Conservation (phyloP, 306 rosid species). For the Macrotyloma uniflorum region DNA sequence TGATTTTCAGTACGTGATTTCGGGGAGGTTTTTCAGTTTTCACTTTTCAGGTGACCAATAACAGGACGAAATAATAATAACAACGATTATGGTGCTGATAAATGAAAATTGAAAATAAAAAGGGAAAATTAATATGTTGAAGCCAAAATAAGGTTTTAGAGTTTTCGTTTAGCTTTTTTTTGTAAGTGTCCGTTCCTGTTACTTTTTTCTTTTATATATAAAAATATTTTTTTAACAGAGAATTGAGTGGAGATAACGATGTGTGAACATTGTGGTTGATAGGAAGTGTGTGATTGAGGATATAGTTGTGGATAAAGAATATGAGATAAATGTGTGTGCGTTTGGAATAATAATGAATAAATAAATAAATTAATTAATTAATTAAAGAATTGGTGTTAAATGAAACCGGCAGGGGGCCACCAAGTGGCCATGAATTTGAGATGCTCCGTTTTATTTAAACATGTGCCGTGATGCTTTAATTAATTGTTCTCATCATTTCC, state of each 20-base stretch:
- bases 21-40: slow-evolving; percentile 35
- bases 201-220: background rate
- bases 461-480: slow-evolving; percentile 35
- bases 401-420: slow-evolving; percentile 27
- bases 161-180: background rate
- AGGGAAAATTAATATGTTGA: background rate
- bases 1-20: slow-evolving; percentile 37
- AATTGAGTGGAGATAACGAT: slow-evolving; percentile 28
- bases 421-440: slow-evolving; percentile 16
- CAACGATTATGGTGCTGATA: background rate
- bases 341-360: background rate
- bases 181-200: background rate
- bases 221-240: background rate
- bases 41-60: slow-evolving; percentile 40
- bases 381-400: slow-evolving; percentile 25
- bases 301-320: slow-evolving; percentile 33
- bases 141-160: background rate
- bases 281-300: slow-evolving; percentile 9
- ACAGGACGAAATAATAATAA: background rate
- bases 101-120: background rate
- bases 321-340: slow-evolving; percentile 17
- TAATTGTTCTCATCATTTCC: slow-evolving; percentile 36
- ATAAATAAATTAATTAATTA: background rate
- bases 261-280: slow-evolving; percentile 1
- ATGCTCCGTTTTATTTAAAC: slow-evolving; percentile 38